Evolutionary conservation across 179 eudicot species (phyloP).

Genomic region (Carnegiea gigantea): DNA sequence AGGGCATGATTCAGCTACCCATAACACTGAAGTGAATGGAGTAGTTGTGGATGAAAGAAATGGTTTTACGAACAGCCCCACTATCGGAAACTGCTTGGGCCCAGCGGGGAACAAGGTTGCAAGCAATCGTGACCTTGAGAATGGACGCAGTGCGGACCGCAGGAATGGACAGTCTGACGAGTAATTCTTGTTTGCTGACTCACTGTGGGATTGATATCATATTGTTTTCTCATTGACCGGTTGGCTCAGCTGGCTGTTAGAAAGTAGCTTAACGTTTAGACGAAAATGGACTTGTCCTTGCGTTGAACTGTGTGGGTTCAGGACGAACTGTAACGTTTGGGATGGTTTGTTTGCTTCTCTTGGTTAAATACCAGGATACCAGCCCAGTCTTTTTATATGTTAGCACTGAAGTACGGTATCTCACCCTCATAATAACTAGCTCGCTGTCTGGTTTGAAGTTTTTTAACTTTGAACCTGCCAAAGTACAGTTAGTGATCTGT

Average conservation of each 20-base stretch:
- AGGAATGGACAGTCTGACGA: background rate
- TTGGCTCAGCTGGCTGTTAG: background rate
- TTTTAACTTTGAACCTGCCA: too few relatives aligned
- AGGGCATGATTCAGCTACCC: background rate
- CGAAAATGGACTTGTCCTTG: background rate
- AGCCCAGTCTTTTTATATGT: background rate
- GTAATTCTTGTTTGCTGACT: background rate
- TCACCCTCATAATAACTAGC: background rate
- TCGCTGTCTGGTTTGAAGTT: too few relatives aligned
- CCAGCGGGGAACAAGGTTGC: constrained; percentile 14
- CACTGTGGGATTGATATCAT: background rate
- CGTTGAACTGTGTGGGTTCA: background rate
- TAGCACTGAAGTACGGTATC: background rate
- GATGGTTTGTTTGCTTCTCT: background rate
- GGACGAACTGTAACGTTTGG: background rate
- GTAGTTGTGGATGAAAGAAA: background rate
- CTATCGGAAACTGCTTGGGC: constrained; percentile 1
- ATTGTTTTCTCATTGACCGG: background rate
- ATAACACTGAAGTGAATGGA: constrained; percentile 12
- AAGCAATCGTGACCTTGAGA: background rate
- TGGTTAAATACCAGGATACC: background rate
- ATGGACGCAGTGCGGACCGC: background rate
- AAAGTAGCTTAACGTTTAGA: background rate
- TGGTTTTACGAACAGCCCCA: background rate
- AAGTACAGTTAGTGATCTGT: too few relatives aligned